These are phyloP conservation scores for Agaricus blazei DNA, from an alignment of 768 basidiomycete genomes.

Conservation along the genomic window DNA sequence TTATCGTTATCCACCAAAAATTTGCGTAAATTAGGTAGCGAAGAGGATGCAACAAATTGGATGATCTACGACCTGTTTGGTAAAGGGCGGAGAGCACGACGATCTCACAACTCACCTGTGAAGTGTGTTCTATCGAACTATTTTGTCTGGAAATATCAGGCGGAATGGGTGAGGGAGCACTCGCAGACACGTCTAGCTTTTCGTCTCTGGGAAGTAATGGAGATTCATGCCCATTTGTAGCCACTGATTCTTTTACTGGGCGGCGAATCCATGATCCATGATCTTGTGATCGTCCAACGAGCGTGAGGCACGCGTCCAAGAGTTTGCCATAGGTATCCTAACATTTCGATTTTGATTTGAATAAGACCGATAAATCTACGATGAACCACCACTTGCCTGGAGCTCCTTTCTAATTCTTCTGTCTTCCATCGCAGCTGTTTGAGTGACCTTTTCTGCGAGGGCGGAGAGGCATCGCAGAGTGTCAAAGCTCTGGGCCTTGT, in stretches of 20 bases:
- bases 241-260: slow-evolving; percentile 53
- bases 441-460: slow-evolving; percentile 77
- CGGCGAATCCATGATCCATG: slow-evolving; percentile 78
- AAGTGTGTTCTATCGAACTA: slow-evolving; percentile 36
- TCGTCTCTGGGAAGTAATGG: slow-evolving; percentile 56
- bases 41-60: slow-evolving; percentile 59
- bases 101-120: slow-evolving; percentile 33
- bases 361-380: not conserved
- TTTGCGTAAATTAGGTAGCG: slow-evolving; percentile 70
- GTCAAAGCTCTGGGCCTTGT: slow-evolving; percentile 67
- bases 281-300: slow-evolving; percentile 70
- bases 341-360: not conserved
- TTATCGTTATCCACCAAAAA: slow-evolving; percentile 85
- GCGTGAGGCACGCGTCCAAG: slow-evolving; percentile 70
- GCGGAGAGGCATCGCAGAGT: slow-evolving; percentile 77
- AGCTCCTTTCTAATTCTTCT: slow-evolving; percentile 82
- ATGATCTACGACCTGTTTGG: slow-evolving; percentile 48
- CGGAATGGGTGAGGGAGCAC: slow-evolving; percentile 30
- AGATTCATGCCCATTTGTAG: slow-evolving; percentile 67
- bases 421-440: slow-evolving; percentile 91
- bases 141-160: slow-evolving; percentile 25
- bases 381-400: slow-evolving; percentile 42
- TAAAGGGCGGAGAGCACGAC: slow-evolving; percentile 1
- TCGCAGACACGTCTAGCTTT: slow-evolving; percentile 45
- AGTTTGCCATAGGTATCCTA: slow-evolving; percentile 85